These are phyloP conservation scores for Naegleria gruberi DNA, from an alignment of 208 protist species.

Conservation along the genomic window DNA sequence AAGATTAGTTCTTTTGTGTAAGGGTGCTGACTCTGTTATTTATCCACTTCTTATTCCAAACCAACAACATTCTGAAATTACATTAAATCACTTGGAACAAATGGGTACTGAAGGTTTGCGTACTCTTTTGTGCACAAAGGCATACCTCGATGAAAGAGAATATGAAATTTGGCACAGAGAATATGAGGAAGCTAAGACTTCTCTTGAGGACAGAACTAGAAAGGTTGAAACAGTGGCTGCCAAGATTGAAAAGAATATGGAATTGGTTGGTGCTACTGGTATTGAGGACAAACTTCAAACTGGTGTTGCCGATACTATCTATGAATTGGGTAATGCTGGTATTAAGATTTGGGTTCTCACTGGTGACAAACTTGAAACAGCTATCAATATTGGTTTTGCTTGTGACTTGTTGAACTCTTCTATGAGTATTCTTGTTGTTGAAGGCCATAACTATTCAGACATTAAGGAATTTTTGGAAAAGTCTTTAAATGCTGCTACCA, in stretches of 20 bases:
- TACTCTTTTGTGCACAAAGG: conserved; percentile 61
- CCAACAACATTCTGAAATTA: conserved; percentile 29
- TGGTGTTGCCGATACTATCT: conserved; percentile 77
- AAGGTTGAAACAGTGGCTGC: conserved; percentile 55
- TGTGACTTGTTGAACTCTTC: conserved; percentile 48
- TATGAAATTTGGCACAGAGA: conserved; percentile 53
- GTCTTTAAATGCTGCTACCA: neutral
- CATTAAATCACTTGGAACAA: conserved; percentile 41
- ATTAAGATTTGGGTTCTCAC: conserved; percentile 95
- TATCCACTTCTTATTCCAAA: conserved; percentile 42
- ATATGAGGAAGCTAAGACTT: conserved; percentile 53
- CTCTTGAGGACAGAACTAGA: conserved; percentile 51
- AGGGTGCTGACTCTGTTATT: conserved; percentile 72
- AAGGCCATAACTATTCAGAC: conserved; percentile 31
- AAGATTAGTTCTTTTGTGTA: conserved; percentile 53
- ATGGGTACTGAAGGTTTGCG: conserved; percentile 55
- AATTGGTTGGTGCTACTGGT: conserved; percentile 78
- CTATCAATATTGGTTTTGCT: conserved; percentile 82
- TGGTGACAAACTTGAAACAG: conserved; percentile 95
- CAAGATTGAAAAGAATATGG: conserved; percentile 66
- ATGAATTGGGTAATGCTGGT: conserved; percentile 60
- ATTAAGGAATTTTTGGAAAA: neutral
- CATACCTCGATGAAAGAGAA: conserved; percentile 47
- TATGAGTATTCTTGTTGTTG: conserved; percentile 33
- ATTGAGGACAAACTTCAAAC: conserved; percentile 92